Percentiles rank a stretch among this genome's conserved stretches.
Evolutionary conservation across 1,284 basidiomycete species (phyloP).

Genomic region (Testicularia cyperi): DNA sequence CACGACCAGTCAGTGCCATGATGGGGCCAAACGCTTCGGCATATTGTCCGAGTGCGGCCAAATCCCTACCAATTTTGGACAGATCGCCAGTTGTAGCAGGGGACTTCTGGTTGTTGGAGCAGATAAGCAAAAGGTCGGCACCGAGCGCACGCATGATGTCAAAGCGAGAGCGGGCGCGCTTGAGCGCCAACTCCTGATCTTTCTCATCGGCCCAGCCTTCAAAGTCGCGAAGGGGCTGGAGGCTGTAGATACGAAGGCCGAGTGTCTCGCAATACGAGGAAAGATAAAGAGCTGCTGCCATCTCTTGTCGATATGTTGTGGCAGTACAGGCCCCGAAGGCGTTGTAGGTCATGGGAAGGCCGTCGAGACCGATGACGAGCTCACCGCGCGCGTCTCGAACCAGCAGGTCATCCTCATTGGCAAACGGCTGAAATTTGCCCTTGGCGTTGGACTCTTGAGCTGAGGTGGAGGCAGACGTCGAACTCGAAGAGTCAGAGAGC

Average conservation of each 20-base stretch:
- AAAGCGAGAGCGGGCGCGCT: constrained; percentile 33
- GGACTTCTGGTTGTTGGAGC: constrained; percentile 48
- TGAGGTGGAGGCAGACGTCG: constrained; percentile 6
- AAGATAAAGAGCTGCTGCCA: constrained; percentile 54
- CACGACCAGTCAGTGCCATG: not conserved
- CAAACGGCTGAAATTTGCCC: constrained; percentile 1
- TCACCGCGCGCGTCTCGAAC: constrained; percentile 65
- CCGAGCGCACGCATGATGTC: constrained; percentile 47
- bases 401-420: constrained; percentile 56
- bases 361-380: constrained; percentile 63
- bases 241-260: constrained; percentile 54
- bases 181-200: constrained; percentile 22
- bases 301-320: constrained; percentile 18
- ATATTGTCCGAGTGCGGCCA: constrained; percentile 35
- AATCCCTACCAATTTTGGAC: constrained; percentile 46
- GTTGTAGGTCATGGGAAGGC: constrained; percentile 39
- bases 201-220: constrained; percentile 50
- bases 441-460: not conserved
- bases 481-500: constrained; percentile 3
- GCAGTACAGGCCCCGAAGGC: constrained; percentile 36
- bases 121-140: constrained; percentile 46
- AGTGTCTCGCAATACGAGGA: constrained; percentile 35
- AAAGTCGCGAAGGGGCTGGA: constrained; percentile 61
- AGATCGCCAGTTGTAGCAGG: constrained; percentile 45
- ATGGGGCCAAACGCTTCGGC: constrained; percentile 26